phyloP scores from a whole-genome alignment of 495 filamentous ascomycete genomes.

The Aeminium ludgeri region DNA sequence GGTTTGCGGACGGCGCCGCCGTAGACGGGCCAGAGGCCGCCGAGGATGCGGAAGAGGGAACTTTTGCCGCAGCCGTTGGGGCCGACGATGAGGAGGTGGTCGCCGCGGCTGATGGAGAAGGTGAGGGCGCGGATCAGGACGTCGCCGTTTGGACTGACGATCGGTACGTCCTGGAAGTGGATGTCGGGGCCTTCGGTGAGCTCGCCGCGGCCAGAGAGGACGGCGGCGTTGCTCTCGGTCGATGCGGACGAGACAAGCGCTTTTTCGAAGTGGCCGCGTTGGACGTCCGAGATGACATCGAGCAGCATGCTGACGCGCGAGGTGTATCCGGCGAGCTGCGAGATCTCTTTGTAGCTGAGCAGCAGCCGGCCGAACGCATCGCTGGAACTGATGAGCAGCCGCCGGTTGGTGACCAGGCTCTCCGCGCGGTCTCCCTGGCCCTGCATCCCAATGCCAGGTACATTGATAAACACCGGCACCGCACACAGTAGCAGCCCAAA shows the following conservation, averaged over 20 bases:
- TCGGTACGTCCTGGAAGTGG: constrained; percentile 81
- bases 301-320: constrained; percentile 75
- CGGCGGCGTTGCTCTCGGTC: constrained; percentile 56
- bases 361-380: constrained; percentile 93
- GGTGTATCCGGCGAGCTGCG: constrained; percentile 90
- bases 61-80: constrained; percentile 97
- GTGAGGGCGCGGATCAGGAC: constrained; percentile 68
- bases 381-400: constrained; percentile 77
- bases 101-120: constrained; percentile 68
- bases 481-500: constrained; percentile 86
- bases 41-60: constrained; percentile 85
- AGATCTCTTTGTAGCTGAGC: constrained; percentile 96
- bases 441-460: constrained; percentile 36
- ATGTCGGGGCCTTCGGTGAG: constrained; percentile 68
- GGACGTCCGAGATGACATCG: constrained; percentile 87
- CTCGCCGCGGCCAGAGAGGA: constrained; percentile 61
- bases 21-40: constrained; percentile 97
- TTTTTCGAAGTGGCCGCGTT: constrained; percentile 81
- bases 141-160: constrained; percentile 91
- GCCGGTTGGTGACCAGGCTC: constrained; percentile 85
- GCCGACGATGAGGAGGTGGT: constrained; percentile 86
- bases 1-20: constrained; percentile 85
- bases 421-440: constrained; percentile 82
- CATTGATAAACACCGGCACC: constrained; percentile 58
- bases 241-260: constrained; percentile 79